These are phyloP conservation scores for Bimuria novae-zelandiae DNA, from an alignment of 2,329 filamentous ascomycete species.

Conservation along the genomic window DNA sequence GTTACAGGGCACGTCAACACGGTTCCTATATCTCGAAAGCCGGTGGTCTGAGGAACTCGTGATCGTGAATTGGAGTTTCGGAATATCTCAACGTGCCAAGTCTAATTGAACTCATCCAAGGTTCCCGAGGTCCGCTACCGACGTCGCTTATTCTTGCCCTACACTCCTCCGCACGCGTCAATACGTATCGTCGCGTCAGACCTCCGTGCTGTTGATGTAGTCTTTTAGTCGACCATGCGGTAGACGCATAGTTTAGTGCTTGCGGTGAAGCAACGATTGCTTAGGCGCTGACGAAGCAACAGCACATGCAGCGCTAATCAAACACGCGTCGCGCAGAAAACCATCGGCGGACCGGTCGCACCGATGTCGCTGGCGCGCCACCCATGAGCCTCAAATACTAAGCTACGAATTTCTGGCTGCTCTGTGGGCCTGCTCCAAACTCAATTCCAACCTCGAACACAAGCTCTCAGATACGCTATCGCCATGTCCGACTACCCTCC, in stretches of 20 bases:
- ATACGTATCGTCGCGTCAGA: background rate
- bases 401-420: constrained; percentile 10
- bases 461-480: background rate
- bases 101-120: background rate
- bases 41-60: constrained; percentile 7
- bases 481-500: constrained; percentile 61
- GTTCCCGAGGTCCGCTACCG: background rate
- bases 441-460: constrained; percentile 1
- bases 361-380: constrained; percentile 40
- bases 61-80: constrained; percentile 1
- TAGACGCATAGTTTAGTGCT: background rate
- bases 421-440: constrained; percentile 2
- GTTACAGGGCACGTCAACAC: background rate
- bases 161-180: background rate
- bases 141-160: constrained; percentile 3
- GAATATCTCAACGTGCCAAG: constrained; percentile 6
- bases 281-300: constrained; percentile 2
- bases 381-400: constrained; percentile 18
- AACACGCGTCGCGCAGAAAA: background rate
- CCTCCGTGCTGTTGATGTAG: background rate
- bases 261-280: background rate
- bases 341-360: constrained; percentile 5
- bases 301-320: background rate
- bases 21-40: background rate
- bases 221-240: background rate